Base-by-base conservation (phyloP, 1,139 yeast species). In the Geotrichum aggregatum region DNA sequence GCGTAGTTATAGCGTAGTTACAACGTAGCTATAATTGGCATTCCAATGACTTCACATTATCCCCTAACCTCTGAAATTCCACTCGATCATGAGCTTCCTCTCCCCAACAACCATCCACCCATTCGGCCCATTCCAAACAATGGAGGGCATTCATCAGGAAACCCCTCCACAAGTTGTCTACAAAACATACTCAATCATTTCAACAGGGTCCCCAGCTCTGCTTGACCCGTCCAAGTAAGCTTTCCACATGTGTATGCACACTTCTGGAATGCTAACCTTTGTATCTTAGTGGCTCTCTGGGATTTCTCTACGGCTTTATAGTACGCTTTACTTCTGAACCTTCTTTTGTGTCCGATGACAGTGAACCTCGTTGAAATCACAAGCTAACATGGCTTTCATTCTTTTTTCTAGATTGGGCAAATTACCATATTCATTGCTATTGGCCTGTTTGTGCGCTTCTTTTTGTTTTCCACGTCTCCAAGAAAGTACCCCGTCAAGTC, bases 401-500 rank as follows among this genome's bases (percentile, higher is more conserved):
- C 10, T 2, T 14, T 10, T 26, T 11, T 16, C 19, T 16, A 45
- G 41, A 63, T 71, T 5, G 98, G 98, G 1, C 98, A 91, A 68
- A 65, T 87, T 41, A 84, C 92, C 60, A 95, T 91, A 10, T 77
- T 91, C 24, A 63, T 88, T 0, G 78, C 88, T 13, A 71, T 88
- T 38, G 78, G 82, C 3, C 76, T 87, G 40, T 87, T 89, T 65
- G 81, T 91, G 55, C 83, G 87, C 66, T 91, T 88, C 69, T 92
- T 92, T 64, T 83, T 92, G 1, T 92, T 92, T 67, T 87, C 95
- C 35, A 97, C 88, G 56, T 79, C 74, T 50, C 76, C 61, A 59
- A 76, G 38, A n/a, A 52, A 42, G 19, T 30, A 52, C 5, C 45
- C 53, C 8, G 39, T 33, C 34, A 41, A 41, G 38, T 24, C 42